Base-by-base conservation (phyloP, 2,329 filamentous ascomycete genomes). In the Simplicillium sp. region DNA sequence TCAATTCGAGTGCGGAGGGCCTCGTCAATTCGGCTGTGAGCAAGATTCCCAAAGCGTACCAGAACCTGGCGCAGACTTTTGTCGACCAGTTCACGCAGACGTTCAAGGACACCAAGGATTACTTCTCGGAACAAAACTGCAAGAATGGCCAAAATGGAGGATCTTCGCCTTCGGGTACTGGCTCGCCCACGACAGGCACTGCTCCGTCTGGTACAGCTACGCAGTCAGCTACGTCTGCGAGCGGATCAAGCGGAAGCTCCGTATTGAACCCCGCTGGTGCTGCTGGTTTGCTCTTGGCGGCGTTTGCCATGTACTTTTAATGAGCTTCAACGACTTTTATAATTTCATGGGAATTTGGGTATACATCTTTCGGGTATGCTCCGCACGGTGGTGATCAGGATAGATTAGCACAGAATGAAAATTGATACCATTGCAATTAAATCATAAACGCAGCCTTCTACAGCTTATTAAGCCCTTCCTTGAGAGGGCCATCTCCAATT, bases 401-500 rank as follows among this genome's bases (percentile, higher is more conserved):
- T 25, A 25, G 20, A 25, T 25, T 25, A 25, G 20, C 20, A 25
- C 9, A 25, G 9, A 25, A 25, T 25, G 6, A 25, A 25, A 25
- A 25, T 25, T 25, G 9, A 25, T 25, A 25, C 20, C 20, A 25
- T 25, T 25, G 20, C 9, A 5, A 25, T 25, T 25, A 25, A 25
- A 25, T 9, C 20, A 25, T 25, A 6, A 5, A 25, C 5, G 5
- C 20, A 9, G 20, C 20, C 9, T 9, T 6, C 20, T 25, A 25
- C 20, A 25, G 20, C 20, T 25, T 25, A 5, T 25, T 25, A 5
- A 25, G 20, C 5, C 20, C 6, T 9, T 25, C 20, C 20, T 25
- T 25, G 20, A 9, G 5, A 5, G 20, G 20, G 20, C 20, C 20
- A 25, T 25, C 61, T 37, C 65, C 65, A 44, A 78, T 60, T 56